A percentile compares a stretch with the other conserved stretches of the same genome.
Evolutionary conservation across 768 basidiomycete species (phyloP).

Genomic region (Russula compacta): DNA sequence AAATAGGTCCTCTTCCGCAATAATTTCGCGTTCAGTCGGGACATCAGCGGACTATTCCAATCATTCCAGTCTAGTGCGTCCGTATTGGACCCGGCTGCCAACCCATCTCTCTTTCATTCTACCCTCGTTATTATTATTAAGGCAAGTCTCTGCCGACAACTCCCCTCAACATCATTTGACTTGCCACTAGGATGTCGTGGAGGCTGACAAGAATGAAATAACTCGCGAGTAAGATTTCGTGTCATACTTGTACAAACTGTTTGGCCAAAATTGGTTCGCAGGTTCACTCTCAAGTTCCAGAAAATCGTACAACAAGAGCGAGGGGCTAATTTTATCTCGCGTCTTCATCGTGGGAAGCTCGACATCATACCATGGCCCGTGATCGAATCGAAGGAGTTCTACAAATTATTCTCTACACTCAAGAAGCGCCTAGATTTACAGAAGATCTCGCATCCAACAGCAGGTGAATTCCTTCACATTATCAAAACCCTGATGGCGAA

Average conservation of each 20-base stretch:
- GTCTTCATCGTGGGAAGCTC: slow-evolving; percentile 45
- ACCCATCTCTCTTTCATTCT: slow-evolving; percentile 51
- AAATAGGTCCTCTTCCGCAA: slow-evolving; percentile 57
- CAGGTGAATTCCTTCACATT: slow-evolving; percentile 45
- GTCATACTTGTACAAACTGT: background rate
- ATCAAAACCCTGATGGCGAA: slow-evolving; percentile 63
- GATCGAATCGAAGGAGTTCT: slow-evolving; percentile 54
- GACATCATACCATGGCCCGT: slow-evolving; percentile 61
- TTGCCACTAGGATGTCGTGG: slow-evolving; percentile 48
- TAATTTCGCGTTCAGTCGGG: slow-evolving; percentile 53
- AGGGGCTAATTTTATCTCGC: slow-evolving; percentile 52
- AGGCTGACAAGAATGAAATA: slow-evolving; percentile 51
- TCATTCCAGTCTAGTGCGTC: slow-evolving; percentile 53
- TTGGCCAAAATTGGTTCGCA: slow-evolving; percentile 19
- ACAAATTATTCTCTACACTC: slow-evolving; percentile 41
- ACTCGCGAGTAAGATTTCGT: slow-evolving; percentile 39
- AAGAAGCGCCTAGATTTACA: slow-evolving; percentile 43
- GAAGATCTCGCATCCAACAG: slow-evolving; percentile 38
- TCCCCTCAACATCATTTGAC: background rate
- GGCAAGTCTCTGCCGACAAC: slow-evolving; percentile 24
- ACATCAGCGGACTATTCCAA: slow-evolving; percentile 52
- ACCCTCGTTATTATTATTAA: slow-evolving; percentile 57
- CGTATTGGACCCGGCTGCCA: slow-evolving; percentile 47
- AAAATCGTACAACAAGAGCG: slow-evolving; percentile 54
- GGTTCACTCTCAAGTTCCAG: slow-evolving; percentile 49